Evolutionary conservation across 768 basidiomycete genomes (phyloP).

Genomic region (Cystofilobasidium capitatum): DNA sequence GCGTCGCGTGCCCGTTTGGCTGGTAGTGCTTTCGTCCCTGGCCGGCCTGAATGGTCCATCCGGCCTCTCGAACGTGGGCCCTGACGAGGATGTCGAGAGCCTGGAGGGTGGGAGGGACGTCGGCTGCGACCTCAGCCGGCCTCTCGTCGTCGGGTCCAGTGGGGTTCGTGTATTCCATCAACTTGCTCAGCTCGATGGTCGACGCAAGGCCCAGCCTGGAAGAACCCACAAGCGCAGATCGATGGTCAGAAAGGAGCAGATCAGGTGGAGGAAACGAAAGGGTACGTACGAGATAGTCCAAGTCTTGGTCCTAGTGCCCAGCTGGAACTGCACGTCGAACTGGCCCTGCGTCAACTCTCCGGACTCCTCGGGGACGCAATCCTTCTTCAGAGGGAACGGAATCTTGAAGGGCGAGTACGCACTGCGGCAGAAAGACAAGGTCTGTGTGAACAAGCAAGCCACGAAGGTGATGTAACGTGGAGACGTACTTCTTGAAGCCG

Average conservation of each 20-base stretch:
- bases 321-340: background rate
- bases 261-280: too few species aligned
- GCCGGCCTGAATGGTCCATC: too few species aligned
- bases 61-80: too few species aligned
- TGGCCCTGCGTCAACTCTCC: background rate
- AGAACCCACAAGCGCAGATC: too few species aligned
- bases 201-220: background rate
- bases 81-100: conserved; percentile 2
- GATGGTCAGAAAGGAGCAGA: too few species aligned
- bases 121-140: background rate
- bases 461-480: background rate
- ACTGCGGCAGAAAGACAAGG: background rate
- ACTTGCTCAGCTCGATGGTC: background rate
- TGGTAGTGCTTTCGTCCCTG: too few species aligned
- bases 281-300: background rate
- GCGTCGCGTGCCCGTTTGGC: too few species aligned
- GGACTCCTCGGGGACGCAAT: background rate
- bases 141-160: background rate
- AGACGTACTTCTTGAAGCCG: background rate
- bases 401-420: background rate
- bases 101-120: background rate
- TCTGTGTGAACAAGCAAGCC: background rate
- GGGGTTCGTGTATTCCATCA: background rate
- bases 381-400: background rate
- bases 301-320: background rate